These are phyloP conservation scores for Centaurea solstitialis DNA, from an alignment of 129 eudicot genomes.

Conservation along the genomic window DNA sequence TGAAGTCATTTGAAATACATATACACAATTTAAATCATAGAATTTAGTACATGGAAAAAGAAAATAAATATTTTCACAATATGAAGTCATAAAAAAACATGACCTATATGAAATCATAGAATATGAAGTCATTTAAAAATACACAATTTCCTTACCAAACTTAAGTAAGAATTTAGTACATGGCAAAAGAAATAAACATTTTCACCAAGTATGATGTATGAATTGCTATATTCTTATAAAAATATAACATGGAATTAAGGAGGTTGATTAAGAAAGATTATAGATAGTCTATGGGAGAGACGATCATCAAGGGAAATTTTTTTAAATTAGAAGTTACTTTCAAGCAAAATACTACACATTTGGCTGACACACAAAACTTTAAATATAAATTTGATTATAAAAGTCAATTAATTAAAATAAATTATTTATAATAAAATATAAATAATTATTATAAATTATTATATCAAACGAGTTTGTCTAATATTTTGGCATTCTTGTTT, in stretches of 20 bases:
- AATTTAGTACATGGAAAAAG: not conserved
- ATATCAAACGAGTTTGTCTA: not conserved
- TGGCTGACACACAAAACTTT: not conserved
- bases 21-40: not conserved
- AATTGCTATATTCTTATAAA: not conserved
- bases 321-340: not conserved
- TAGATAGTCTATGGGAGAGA: not conserved
- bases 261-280: not conserved
- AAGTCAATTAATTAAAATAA: too few species aligned
- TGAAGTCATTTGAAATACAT: too few species aligned
- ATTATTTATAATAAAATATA: too few species aligned
- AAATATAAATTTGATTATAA: not conserved
- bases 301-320: not conserved
- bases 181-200: not conserved
- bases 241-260: not conserved
- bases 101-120: too few species aligned
- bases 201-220: not conserved
- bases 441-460: too few species aligned
- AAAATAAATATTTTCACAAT: not conserved
- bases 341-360: not conserved
- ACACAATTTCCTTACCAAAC: not conserved
- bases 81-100: too few species aligned
- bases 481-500: not conserved
- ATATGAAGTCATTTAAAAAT: too few species aligned
- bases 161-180: not conserved